Evolutionary conservation across 2,329 filamentous ascomycete genomes (phyloP).

Genomic region (Mycosphaerella arachidis): DNA sequence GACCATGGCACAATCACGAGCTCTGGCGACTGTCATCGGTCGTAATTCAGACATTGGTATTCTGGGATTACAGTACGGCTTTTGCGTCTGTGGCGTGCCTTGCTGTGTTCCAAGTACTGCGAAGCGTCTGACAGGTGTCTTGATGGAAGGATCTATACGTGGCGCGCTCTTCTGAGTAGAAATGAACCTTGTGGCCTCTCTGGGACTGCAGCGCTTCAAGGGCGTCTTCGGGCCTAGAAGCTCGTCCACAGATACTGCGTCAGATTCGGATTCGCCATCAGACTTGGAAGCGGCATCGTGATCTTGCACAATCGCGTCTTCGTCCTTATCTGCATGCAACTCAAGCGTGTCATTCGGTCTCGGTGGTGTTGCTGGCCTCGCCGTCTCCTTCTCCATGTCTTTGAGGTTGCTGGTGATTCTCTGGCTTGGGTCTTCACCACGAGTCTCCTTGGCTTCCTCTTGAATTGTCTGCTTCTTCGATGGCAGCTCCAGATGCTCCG

Average conservation of each 20-base stretch:
- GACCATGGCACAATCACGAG: constrained; percentile 20
- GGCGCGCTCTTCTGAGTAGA: constrained; percentile 17
- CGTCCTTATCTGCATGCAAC: constrained; percentile 1
- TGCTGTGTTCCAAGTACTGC: constrained; percentile 16
- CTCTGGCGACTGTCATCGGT: constrained; percentile 26
- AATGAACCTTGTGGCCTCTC: constrained; percentile 13
- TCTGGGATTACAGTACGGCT: constrained; percentile 19
- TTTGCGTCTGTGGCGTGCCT: constrained; percentile 27
- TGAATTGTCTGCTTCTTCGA: constrained; percentile 8
- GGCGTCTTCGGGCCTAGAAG: constrained; percentile 32
- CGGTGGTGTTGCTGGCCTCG: not conserved
- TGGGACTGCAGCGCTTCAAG: constrained; percentile 27
- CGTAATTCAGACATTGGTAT: constrained; percentile 16
- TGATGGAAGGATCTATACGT: constrained; percentile 11
- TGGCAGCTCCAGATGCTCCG: constrained; percentile 14
- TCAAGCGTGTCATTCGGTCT: not conserved
- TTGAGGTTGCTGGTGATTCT: not conserved
- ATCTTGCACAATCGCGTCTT: constrained; percentile 1
- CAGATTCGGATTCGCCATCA: constrained; percentile 10
- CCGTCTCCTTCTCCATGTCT: not conserved
- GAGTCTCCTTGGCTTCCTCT: constrained; percentile 5
- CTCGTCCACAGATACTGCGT: constrained; percentile 29
- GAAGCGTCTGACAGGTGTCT: constrained; percentile 22
- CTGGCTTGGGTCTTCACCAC: not conserved
- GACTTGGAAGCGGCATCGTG: not conserved